Base-by-base conservation (phyloP, 805 yeast genomes). In the Wickerhamomyces rabaulensis region DNA sequence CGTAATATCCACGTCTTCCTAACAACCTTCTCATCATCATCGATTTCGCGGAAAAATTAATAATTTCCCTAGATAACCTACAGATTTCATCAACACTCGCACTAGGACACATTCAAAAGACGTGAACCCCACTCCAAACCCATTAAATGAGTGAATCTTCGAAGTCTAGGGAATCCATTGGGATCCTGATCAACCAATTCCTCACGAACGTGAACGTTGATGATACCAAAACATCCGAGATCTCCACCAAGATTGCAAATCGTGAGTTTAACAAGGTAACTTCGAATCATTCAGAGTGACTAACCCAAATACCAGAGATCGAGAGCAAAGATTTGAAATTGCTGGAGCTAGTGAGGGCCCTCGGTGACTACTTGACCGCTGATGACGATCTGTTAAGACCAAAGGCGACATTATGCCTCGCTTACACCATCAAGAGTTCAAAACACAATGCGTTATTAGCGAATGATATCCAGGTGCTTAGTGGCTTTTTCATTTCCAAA, bases 341-440 rank as follows among this genome's bases (percentile, higher is more conserved):
- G 21, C 63, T 84, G 15, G 76, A 75, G 41, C 67, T 86, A 39
- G 78, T 87, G 9, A 71, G 77, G 40, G 61, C 69, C 2, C 66
- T 87, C 25, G 89, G 87, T n/a, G 79, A 77, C 23, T 70, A 74
- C 42, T 66, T 87, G 25, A 81, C 87, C 1, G 76, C 84, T 3
- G 83, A 79, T 8, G 80, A 79, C 49, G 77, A 74, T 22, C 52
- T 62, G 2, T 66, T 74, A 16, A 68, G 95, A 50, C 61, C 73
- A 7, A 76, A 73, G 45, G 78, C 82, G 0, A 63, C 77, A 4
- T 49, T 54, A 20, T 76, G 79, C 44, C 56, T 79, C 8, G 57
- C 79, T 0, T 61, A 63, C 3, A 65, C 71, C 1, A 51, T 79
- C 23, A 48, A 52, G 2, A 52, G 58, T 13, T 48, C 75, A 4